These are phyloP conservation scores for Scenedesmus sp. DNA, from an alignment of 163 green algal species.

Conservation along the genomic window DNA sequence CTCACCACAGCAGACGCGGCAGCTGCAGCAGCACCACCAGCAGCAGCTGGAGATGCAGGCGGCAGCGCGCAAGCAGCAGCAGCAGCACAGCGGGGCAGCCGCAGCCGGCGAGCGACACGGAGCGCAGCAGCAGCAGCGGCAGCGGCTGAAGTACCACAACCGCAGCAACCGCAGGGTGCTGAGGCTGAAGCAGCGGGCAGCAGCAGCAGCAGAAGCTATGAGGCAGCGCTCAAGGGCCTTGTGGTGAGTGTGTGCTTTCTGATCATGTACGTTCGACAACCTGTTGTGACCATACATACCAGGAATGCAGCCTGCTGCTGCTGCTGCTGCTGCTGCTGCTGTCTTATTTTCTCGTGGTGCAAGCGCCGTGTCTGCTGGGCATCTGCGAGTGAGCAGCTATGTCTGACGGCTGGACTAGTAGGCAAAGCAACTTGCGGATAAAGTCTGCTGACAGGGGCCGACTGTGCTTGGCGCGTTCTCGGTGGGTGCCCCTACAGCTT, in stretches of 20 bases:
- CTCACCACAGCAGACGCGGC: constrained; percentile 41
- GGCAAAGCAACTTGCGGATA: too few species aligned
- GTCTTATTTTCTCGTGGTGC: too few species aligned
- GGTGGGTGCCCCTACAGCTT: constrained; percentile 22
- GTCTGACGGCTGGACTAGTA: too few species aligned
- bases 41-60: not conserved
- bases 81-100: not conserved
- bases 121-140: constrained; percentile 16
- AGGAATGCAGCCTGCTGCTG: not conserved
- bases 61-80: constrained; percentile 9
- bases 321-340: too few species aligned
- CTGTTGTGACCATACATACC: not conserved
- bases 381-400: too few species aligned
- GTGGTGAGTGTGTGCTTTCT: constrained; percentile 8
- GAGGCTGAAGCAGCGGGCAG: not conserved
- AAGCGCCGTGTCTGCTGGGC: too few species aligned
- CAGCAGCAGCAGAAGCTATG: constrained; percentile 25
- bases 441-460: not conserved
- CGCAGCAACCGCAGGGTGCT: constrained; percentile 21
- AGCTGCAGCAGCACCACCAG: constrained; percentile 28
- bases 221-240: constrained; percentile 31
- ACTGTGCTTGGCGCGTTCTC: too few species aligned
- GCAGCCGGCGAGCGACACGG: not conserved
- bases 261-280: not conserved
- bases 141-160: not conserved